Base-by-base conservation (phyloP, 805 yeast genomes). In the Torulaspora quercuum region DNA sequence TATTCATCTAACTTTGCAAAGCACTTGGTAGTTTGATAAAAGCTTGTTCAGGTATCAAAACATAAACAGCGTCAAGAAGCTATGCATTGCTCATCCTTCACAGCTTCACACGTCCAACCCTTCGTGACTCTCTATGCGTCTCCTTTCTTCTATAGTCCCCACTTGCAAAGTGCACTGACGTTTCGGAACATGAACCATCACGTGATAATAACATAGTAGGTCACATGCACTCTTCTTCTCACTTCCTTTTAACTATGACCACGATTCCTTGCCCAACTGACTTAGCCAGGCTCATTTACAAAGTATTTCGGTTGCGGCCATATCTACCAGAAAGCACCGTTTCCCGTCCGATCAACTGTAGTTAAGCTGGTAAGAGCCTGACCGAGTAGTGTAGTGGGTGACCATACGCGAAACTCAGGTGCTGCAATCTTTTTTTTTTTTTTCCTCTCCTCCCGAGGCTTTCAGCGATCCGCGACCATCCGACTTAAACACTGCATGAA, bases 341-440 rank as follows among this genome's bases (percentile, higher is more conserved):
- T 71, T 69, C 75, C 76, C 75, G 75, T 70, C 75, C 75, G 75
- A 70, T 69, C 75, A 70, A 68, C 72, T 67, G 72, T 68, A 70
- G 73, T 70, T 67, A 69, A 69, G 68, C 75, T 64, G 68, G 71
- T 67, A 68, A 70, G 75, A 67, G 75, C 73, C 72, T 64, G 70
- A 68, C 72, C 65, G 72, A 70, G 75, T 69, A 70, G 65, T 67
- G 67, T 65, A 64, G 73, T 70, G 74, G 75, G 74, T 65, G 74
- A 70, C 75, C 73, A 69, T 68, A 66, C 67, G 75, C 67, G 73
- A 70, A 70, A 69, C 68, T 69, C 69, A 63, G 72, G 72, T 70
- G 73, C 72, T 70, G 70, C 67, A 65, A 64, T 64, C 68, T 64
- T 55, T 60, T 56, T 53, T 56, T 57, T 55, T 33, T 44, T 28